Percentiles rank a stretch among this genome's conserved stretches.
These are phyloP conservation scores for Phallus indusiatus DNA, from an alignment of 768 basidiomycete genomes.

Conservation along the genomic window DNA sequence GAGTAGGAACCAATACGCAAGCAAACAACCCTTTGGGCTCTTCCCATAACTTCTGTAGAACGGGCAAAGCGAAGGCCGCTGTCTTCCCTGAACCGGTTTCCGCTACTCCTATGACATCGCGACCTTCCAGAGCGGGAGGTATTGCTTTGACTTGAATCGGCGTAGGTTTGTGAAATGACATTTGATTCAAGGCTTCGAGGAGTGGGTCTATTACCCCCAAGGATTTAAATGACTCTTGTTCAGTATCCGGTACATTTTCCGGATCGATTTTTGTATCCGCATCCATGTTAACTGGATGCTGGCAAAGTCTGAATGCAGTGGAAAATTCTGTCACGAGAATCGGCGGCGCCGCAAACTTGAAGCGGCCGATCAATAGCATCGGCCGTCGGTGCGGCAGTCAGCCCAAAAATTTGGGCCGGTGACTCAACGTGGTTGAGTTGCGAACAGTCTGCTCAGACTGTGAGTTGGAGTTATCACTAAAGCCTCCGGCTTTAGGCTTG, in stretches of 20 bases:
- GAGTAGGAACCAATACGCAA: conserved; percentile 91
- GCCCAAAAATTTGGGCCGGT: no score
- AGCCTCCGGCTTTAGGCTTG: no score
- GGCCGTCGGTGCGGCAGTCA: no score
- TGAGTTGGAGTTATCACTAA: no score
- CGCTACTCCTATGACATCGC: conserved; percentile 97
- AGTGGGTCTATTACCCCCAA: conserved; percentile 88
- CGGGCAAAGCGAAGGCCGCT: conserved; percentile 92
- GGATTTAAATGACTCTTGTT: conserved; percentile 70
- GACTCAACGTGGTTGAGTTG: no score
- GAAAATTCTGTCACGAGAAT: no score
- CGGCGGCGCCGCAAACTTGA: no score
- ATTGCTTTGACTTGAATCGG: conserved; percentile 82
- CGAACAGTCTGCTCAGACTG: no score
- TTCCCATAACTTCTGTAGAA: conserved; percentile 93
- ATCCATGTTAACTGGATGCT: no score
- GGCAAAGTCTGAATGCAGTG: no score
- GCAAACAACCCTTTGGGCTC: conserved; percentile 91
- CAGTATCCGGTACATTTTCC: conserved; percentile 35
- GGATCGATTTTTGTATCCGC: no score
- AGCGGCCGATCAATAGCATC: no score
- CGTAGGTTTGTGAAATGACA: conserved; percentile 80
- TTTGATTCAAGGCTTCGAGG: conserved; percentile 70
- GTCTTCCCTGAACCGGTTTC: conserved; percentile 98
- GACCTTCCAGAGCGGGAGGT: conserved; percentile 81